Conservation (phyloP, 2,329 filamentous ascomycete species). For the Bipolaris gigantea region DNA sequence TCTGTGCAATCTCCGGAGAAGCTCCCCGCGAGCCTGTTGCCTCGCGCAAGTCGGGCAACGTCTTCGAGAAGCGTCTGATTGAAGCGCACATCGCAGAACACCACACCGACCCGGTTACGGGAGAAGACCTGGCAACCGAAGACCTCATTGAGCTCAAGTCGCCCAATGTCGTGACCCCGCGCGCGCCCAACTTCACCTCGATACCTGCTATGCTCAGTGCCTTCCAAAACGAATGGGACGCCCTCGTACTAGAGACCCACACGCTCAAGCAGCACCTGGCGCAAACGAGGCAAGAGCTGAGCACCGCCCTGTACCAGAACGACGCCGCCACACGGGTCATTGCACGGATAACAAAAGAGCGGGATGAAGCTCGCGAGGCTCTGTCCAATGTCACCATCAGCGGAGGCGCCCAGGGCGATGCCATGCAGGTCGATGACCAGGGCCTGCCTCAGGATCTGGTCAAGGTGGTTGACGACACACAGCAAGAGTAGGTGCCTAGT, state of each 20-base stretch:
- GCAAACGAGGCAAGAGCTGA: constrained; percentile 89
- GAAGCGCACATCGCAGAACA: constrained; percentile 93
- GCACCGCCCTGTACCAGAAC: constrained; percentile 92
- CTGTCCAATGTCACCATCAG: constrained; percentile 82
- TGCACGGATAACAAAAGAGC: constrained; percentile 83
- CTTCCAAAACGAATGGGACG: constrained; percentile 99
- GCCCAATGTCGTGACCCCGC: constrained; percentile 78
- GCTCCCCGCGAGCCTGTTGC: constrained; percentile 92
- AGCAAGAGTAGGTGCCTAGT: constrained; percentile 65
- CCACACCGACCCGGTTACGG: constrained; percentile 87
- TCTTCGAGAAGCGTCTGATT: constrained; percentile 94
- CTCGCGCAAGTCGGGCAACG: constrained; percentile 88
- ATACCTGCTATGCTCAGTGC: constrained; percentile 91
- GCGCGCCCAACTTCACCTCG: constrained; percentile 91
- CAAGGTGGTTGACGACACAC: constrained; percentile 75
- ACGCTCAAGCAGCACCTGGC: constrained; percentile 86
- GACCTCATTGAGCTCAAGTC: constrained; percentile 89
- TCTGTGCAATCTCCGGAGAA: constrained; percentile 83
- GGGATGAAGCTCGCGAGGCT: constrained; percentile 89
- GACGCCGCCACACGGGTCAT: constrained; percentile 97
- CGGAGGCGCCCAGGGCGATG: constrained; percentile 63
- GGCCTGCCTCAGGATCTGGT: constrained; percentile 72
- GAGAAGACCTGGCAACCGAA: constrained; percentile 78
- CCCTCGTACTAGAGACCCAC: constrained; percentile 86
- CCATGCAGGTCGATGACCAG: constrained; percentile 89